These are phyloP conservation scores for Punctularia strigosozonata DNA, from an alignment of 768 basidiomycete genomes.

Conservation along the genomic window DNA sequence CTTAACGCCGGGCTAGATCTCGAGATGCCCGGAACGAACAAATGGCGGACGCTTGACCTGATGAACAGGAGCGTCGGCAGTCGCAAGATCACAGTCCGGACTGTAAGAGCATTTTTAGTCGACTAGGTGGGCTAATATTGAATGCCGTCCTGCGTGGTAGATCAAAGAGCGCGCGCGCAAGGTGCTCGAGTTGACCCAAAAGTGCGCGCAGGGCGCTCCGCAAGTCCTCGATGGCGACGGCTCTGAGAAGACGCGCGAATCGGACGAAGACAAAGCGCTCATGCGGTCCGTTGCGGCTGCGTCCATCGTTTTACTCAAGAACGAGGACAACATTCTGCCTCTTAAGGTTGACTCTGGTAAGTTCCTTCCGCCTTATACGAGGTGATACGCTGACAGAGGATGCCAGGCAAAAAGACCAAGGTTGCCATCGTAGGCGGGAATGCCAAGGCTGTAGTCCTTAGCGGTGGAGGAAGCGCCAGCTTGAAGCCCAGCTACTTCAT, in stretches of 20 bases:
- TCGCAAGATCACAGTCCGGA: constrained; percentile 52
- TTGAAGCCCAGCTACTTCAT: constrained; percentile 68
- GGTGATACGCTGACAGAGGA: not conserved
- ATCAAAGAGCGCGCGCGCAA: constrained; percentile 55
- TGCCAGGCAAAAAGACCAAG: constrained; percentile 33
- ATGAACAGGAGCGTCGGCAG: constrained; percentile 49
- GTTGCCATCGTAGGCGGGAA: constrained; percentile 70
- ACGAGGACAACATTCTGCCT: constrained; percentile 43
- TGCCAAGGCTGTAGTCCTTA: constrained; percentile 47
- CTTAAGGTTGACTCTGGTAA: constrained; percentile 35
- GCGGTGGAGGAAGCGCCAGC: constrained; percentile 64
- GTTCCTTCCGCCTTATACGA: constrained; percentile 2
- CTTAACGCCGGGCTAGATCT: constrained; percentile 74
- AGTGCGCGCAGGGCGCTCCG: constrained; percentile 52
- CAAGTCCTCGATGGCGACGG: constrained; percentile 70
- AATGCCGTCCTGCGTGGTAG: no score
- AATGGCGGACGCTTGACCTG: constrained; percentile 63
- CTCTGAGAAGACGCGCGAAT: constrained; percentile 49
- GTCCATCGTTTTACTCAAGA: constrained; percentile 69
- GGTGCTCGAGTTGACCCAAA: constrained; percentile 60
- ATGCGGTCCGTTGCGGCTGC: constrained; percentile 59
- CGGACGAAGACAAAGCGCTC: constrained; percentile 45
- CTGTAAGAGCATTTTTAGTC: no score
- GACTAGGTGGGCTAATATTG: no score
- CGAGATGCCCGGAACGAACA: constrained; percentile 69